Percentiles rank a stretch among this genome's conserved stretches.
Conservation (phyloP, 2,329 filamentous ascomycete genomes). For the Pseudocercospora musae region DNA sequence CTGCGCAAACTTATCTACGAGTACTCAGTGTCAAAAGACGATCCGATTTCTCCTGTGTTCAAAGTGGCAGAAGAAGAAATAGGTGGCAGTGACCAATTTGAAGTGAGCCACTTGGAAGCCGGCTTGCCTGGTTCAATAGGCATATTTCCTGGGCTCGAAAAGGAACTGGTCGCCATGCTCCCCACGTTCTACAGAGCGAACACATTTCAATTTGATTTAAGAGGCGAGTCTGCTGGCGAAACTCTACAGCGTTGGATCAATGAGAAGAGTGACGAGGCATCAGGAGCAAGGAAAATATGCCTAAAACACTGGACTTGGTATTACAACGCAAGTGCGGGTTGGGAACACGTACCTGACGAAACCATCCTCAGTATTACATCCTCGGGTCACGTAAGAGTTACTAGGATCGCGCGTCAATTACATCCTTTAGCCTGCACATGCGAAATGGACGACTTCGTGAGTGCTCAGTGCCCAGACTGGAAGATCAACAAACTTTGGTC, state of each 20-base stretch:
- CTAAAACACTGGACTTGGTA: conserved; percentile 20
- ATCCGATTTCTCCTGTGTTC: conserved; percentile 8
- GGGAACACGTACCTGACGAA: conserved; percentile 15
- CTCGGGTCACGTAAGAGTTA: conserved; percentile 13
- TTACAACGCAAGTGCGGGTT: conserved; percentile 8
- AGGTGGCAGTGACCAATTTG: neutral
- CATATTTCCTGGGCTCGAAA: conserved; percentile 5
- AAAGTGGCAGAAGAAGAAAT: neutral
- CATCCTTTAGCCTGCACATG: conserved; percentile 14
- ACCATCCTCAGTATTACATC: conserved; percentile 13
- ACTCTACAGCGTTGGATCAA: conserved; percentile 13
- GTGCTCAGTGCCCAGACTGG: conserved; percentile 17
- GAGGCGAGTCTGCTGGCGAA: conserved; percentile 2
- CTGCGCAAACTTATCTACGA: conserved; percentile 16
- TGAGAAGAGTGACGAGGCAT: conserved; percentile 10
- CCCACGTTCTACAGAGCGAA: conserved; percentile 14
- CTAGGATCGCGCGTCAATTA: conserved; percentile 4
- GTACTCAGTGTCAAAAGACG: conserved; percentile 4
- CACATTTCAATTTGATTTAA: conserved; percentile 20
- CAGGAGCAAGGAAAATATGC: conserved; percentile 13
- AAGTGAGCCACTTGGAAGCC: neutral
- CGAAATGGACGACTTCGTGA: conserved; percentile 13
- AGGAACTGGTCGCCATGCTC: conserved; percentile 3
- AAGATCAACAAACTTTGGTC: conserved; percentile 18
- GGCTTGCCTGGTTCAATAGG: conserved; percentile 10